phyloP scores from a whole-genome alignment of 2,329 filamentous ascomycete species.

The Clonostachys rosea region DNA sequence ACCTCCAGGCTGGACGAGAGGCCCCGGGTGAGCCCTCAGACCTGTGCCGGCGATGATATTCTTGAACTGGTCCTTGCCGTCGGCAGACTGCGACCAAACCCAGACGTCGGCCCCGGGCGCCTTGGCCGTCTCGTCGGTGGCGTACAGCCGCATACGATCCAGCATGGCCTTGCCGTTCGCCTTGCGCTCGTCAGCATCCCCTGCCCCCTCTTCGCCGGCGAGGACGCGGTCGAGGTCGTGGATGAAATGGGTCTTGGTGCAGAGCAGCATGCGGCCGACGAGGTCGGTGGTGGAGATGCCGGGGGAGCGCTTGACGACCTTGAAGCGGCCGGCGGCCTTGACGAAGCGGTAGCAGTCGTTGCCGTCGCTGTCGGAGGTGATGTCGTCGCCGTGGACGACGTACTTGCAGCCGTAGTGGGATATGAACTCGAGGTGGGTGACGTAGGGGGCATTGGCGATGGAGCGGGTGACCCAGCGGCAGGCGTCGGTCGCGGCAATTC shows the following conservation, averaged over 20 bases:
- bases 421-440: slow-evolving; percentile 91
- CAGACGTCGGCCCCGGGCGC: slow-evolving; percentile 79
- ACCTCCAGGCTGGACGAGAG: background rate
- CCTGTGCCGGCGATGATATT: slow-evolving; percentile 67
- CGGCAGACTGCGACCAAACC: slow-evolving; percentile 61
- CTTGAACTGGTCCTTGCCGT: slow-evolving; percentile 58
- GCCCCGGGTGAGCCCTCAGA: slow-evolving; percentile 42
- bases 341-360: slow-evolving; percentile 98
- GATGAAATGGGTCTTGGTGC: slow-evolving; percentile 93
- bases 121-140: slow-evolving; percentile 78
- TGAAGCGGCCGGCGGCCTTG: slow-evolving; percentile 89
- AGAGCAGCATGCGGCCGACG: slow-evolving; percentile 95
- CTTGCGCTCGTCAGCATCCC: slow-evolving; percentile 62
- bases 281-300: slow-evolving; percentile 96
- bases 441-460: slow-evolving; percentile 84
- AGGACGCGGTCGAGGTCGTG: slow-evolving; percentile 68
- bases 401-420: slow-evolving; percentile 92
- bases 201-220: slow-evolving; percentile 66
- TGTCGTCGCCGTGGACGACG: slow-evolving; percentile 95
- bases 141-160: slow-evolving; percentile 77
- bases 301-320: slow-evolving; percentile 93
- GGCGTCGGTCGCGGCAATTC: slow-evolving; percentile 84
- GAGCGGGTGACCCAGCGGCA: slow-evolving; percentile 91
- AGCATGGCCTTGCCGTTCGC: slow-evolving; percentile 64
- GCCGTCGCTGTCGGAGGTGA: slow-evolving; percentile 88